Evolutionary conservation across 2,329 filamentous ascomycete species (phyloP).

Genomic region (Fusarium longipes): DNA sequence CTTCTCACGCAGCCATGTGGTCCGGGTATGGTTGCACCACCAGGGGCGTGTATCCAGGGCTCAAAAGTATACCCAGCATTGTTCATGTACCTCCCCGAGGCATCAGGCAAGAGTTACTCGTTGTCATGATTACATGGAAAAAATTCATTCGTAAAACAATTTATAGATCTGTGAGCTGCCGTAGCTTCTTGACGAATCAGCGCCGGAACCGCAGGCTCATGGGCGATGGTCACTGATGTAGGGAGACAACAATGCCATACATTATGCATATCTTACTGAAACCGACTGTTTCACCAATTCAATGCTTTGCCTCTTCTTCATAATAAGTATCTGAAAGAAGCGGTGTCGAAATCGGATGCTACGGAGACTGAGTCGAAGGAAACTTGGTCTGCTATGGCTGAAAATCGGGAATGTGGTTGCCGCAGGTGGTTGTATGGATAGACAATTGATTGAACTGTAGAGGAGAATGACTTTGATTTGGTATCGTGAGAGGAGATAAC

Average conservation of each 20-base stretch:
- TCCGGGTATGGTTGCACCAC: conserved; percentile 11
- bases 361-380: not conserved
- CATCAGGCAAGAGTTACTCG: not conserved
- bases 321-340: conserved; percentile 17
- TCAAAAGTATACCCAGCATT: conserved; percentile 1
- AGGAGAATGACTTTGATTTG: too few species aligned
- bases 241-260: conserved; percentile 18
- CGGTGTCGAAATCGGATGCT: conserved; percentile 24
- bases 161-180: conserved; percentile 11
- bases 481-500: too few species aligned
- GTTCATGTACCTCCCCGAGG: conserved; percentile 6
- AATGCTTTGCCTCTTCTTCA: conserved; percentile 20
- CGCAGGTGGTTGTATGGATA: conserved; percentile 28
- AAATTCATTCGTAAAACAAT: conserved; percentile 1
- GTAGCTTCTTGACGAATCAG: conserved; percentile 38
- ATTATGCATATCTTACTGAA: conserved; percentile 29
- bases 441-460: not conserved
- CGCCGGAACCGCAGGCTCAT: conserved; percentile 32
- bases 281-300: not conserved
- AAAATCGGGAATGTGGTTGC: not conserved
- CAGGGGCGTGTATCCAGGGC: conserved; percentile 32
- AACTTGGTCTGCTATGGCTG: not conserved
- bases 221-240: conserved; percentile 17
- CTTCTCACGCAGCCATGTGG: conserved; percentile 39
- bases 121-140: not conserved